Evolutionary conservation across 2,329 filamentous ascomycete genomes (phyloP).

Genomic region (Cladophialophora exuberans): DNA sequence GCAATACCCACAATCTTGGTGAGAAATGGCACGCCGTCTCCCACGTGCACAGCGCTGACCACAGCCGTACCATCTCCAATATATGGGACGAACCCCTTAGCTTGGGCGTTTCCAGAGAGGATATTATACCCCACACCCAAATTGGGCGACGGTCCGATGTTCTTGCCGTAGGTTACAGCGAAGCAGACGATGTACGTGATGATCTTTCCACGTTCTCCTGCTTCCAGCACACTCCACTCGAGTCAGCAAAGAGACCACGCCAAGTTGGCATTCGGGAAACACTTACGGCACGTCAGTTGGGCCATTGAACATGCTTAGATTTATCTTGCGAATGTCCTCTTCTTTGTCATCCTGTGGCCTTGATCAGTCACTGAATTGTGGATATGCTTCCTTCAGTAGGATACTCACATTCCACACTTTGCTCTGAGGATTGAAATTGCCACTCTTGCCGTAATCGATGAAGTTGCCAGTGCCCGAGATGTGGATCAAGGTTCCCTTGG

Average conservation of each 20-base stretch:
- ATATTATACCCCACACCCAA: slow-evolving; percentile 19
- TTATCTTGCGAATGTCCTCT: slow-evolving; percentile 22
- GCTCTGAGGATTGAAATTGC: slow-evolving; percentile 22
- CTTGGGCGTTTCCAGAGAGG: slow-evolving; percentile 11
- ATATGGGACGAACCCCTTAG: slow-evolving; percentile 18
- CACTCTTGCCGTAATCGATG: slow-evolving; percentile 21
- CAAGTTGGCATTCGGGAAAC: not conserved
- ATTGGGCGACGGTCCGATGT: slow-evolving; percentile 14
- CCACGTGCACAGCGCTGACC: slow-evolving; percentile 19
- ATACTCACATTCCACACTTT: slow-evolving; percentile 28
- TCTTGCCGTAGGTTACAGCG: slow-evolving; percentile 19
- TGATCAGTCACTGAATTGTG: not conserved
- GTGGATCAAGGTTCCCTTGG: slow-evolving; percentile 23
- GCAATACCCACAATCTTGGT: slow-evolving; percentile 24
- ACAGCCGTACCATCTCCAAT: slow-evolving; percentile 23
- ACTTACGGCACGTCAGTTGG: slow-evolving; percentile 17
- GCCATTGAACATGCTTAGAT: slow-evolving; percentile 23
- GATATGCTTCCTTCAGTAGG: not conserved
- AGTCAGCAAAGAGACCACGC: not conserved
- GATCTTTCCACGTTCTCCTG: slow-evolving; percentile 21
- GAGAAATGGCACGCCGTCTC: slow-evolving; percentile 19
- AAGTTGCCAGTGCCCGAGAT: slow-evolving; percentile 24
- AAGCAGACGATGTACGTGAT: slow-evolving; percentile 23
- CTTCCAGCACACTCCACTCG: slow-evolving; percentile 14
- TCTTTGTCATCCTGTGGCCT: slow-evolving; percentile 21